Evolutionary conservation across 345 rosid species (phyloP).

Genomic region (Arabidopsis arenosa): DNA sequence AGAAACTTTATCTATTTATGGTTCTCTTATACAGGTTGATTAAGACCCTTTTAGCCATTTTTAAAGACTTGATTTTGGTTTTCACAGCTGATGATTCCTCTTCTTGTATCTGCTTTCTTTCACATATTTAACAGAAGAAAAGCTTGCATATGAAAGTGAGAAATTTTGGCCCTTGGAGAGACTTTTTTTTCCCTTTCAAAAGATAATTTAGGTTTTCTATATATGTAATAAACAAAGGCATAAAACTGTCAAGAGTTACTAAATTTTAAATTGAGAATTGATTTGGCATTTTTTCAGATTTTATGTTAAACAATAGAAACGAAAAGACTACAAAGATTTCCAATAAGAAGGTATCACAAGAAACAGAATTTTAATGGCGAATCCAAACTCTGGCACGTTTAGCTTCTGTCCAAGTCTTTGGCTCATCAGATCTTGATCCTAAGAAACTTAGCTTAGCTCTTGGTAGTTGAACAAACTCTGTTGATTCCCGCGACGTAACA

Average conservation of each 20-base stretch:
- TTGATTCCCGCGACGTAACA: slow-evolving; percentile 31
- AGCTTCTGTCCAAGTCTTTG: slow-evolving; percentile 36
- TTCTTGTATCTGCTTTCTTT: background rate
- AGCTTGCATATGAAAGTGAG: background rate
- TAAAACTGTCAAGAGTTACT: slow-evolving; percentile 8
- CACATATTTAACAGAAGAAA: background rate
- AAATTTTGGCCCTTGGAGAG: background rate
- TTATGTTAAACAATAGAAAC: slow-evolving; percentile 29
- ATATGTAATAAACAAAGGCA: background rate
- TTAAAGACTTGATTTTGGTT: background rate
- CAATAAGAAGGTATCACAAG: slow-evolving; percentile 37
- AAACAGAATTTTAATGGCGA: slow-evolving; percentile 25
- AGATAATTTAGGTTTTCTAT: background rate
- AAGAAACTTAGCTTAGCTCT: slow-evolving; percentile 37
- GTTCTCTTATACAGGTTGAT: background rate
- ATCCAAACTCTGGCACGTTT: slow-evolving; percentile 38
- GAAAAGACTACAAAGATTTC: slow-evolving; percentile 34
- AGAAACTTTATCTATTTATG: background rate
- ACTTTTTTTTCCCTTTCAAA: background rate
- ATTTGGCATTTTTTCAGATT: slow-evolving; percentile 29
- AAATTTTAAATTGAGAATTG: slow-evolving; percentile 28
- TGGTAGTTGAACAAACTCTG: slow-evolving; percentile 35
- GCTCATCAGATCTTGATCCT: slow-evolving; percentile 35
- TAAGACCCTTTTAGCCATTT: background rate
- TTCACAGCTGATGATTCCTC: background rate